Evolutionary conservation across 768 basidiomycete genomes (phyloP), one percentile per base, ranked within the genome.

Genomic region (Amanita rimosa): DNA sequence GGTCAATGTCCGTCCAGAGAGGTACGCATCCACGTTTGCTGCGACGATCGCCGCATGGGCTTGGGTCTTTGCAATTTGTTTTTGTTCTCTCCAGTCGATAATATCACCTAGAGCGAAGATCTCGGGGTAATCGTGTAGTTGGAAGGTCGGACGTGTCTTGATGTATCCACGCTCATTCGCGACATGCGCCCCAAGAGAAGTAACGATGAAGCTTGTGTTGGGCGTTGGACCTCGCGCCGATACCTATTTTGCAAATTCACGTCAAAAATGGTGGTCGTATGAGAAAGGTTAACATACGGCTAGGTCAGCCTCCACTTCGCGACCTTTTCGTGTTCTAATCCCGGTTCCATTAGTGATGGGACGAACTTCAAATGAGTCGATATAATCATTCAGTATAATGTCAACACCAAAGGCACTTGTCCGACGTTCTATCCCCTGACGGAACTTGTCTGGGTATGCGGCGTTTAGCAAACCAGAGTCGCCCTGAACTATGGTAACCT

Each of bases 61-160:
- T 2, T 38, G 40, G 2, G 67, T 66, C 55, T 83, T 83, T 16
- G 54, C 55, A n/a, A 64, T 53, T 46, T 67, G 79, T 57, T 82
- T 81, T 55, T 75, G 74, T 57, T 81, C 81, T 0, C 55, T 48
- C 59, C 67, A 71, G 41, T 79, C 74, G 48, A 74, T 69, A 46
- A 76, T 67, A 54, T 83, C 82, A 1, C 81, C 81, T 3, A 65
- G 58, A 0, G 79, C 81, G 53, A 79, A 83, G 17, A 83, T 72
- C 45, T 64, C 63, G 0, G 70, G 58, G 56, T 78, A 62, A 1
- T 62, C 62, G 13, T 52, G 57, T 3, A 83, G 57, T 57, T 81
- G 76, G 16, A 83, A 64, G 10, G 73, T 78, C 1, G 72, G 62
- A 26, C 61, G 60, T 16, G 82, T 67, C 49, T 69, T 74, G 52